Conservation (phyloP, 140 eudicot species). For the Cichorium intybus region DNA sequence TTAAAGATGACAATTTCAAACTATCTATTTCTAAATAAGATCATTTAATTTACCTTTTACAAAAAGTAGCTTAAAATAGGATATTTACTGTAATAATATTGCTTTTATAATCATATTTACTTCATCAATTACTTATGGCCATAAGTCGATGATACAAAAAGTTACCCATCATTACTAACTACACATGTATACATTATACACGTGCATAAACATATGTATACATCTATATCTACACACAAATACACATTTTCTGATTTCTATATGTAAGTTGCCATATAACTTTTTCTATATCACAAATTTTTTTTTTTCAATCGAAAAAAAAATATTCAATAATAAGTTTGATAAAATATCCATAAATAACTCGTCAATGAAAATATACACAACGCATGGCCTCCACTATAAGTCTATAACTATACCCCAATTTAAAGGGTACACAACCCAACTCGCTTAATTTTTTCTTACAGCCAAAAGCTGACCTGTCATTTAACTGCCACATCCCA, state of each 20-base stretch:
- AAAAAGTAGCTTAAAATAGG: no score
- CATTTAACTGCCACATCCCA: conserved; percentile 35
- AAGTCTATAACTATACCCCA: conserved; percentile 37
- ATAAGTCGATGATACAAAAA: no score
- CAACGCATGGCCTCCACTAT: conserved; percentile 25
- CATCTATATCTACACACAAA: neutral
- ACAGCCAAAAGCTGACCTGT: conserved; percentile 26
- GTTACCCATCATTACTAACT: no score
- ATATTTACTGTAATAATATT: no score
- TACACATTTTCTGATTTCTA: neutral
- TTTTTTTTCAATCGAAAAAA: neutral
- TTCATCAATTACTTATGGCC: no score
- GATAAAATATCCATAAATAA: conserved; percentile 16
- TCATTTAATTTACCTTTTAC: no score
- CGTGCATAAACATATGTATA: neutral
- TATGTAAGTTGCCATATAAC: no score
- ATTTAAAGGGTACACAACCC: conserved; percentile 21
- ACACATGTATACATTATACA: no score
- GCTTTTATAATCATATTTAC: no score
- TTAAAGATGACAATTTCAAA: neutral
- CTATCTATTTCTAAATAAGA: no score
- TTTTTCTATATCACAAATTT: neutral
- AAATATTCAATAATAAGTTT: conserved; percentile 14
- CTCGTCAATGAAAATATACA: conserved; percentile 22
- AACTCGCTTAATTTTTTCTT: conserved; percentile 10